Conservation (phyloP, 2,329 filamentous ascomycete species). For the Alternaria sp. region DNA sequence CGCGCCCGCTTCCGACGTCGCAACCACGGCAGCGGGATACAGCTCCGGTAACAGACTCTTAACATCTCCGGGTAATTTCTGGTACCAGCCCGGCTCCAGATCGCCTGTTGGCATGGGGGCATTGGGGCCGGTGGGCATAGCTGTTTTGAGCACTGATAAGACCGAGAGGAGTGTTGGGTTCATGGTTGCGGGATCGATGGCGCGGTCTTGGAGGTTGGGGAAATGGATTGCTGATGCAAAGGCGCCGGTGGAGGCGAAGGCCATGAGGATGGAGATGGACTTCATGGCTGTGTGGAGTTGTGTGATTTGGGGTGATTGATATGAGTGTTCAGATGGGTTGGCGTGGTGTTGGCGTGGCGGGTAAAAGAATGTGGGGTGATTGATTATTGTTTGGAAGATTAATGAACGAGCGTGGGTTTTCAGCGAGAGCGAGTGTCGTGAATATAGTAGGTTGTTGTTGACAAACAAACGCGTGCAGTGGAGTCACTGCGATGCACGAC, state of each 20-base stretch:
- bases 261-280: neutral
- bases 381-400: neutral
- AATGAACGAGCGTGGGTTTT: neutral
- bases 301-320: neutral
- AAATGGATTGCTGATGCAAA: neutral
- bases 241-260: neutral
- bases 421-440: neutral
- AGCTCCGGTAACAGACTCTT: constrained; percentile 15
- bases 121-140: constrained; percentile 11
- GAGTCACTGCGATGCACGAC: neutral
- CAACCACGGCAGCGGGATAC: constrained; percentile 14
- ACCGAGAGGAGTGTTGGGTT: constrained; percentile 20
- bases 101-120: constrained; percentile 10
- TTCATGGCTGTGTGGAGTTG: constrained; percentile 7
- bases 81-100: constrained; percentile 20
- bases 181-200: constrained; percentile 19
- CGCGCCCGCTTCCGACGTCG: neutral
- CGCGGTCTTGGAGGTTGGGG: constrained; percentile 7
- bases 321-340: neutral
- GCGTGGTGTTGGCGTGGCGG: neutral
- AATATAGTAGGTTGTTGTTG: constrained; percentile 6
- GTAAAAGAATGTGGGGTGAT: neutral
- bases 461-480: constrained; percentile 12
- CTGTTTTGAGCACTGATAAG: constrained; percentile 23
- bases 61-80: constrained; percentile 17